These are phyloP conservation scores for Aurifilum marmelostoma DNA, from an alignment of 2,329 filamentous ascomycete genomes.

Conservation along the genomic window DNA sequence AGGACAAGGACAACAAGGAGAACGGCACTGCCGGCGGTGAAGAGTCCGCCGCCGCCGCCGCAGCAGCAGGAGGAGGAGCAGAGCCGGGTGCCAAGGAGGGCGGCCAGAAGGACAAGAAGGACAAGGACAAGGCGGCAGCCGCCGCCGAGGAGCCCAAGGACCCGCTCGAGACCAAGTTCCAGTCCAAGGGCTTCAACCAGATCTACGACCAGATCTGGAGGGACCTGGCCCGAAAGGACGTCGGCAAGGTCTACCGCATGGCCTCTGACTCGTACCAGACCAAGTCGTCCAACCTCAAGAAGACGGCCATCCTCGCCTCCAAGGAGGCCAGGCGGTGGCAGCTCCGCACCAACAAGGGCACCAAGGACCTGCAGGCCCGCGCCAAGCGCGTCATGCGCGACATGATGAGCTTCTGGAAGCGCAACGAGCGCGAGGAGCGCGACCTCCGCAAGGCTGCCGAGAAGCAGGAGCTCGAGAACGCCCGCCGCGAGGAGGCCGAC, in stretches of 20 bases:
- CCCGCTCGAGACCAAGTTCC: conserved; percentile 66
- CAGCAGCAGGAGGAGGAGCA: neutral
- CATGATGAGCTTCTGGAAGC: conserved; percentile 99
- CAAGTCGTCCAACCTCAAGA: conserved; percentile 93
- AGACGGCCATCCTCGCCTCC: conserved; percentile 93
- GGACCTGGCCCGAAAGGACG: conserved; percentile 90
- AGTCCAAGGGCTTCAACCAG: conserved; percentile 92
- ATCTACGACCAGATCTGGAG: conserved; percentile 98
- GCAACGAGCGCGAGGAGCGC: conserved; percentile 95
- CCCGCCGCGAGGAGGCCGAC: conserved; percentile 94
- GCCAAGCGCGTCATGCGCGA: conserved; percentile 99
- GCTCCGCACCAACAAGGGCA: conserved; percentile 95
- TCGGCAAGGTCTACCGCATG: conserved; percentile 88
- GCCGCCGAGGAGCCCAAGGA: conserved; percentile 52
- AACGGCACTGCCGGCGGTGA: conserved; percentile 32
- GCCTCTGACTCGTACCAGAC: conserved; percentile 84
- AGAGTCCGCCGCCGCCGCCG: conserved; percentile 37
- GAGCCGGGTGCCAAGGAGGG: conserved; percentile 43
- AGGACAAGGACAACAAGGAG: conserved; percentile 45
- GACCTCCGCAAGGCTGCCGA: conserved; percentile 93
- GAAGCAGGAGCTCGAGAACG: conserved; percentile 93
- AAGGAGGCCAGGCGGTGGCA: conserved; percentile 99
- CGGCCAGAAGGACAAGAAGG: conserved; percentile 33
- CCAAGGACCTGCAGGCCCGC: conserved; percentile 93
- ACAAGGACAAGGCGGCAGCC: conserved; percentile 23